These are phyloP conservation scores for Aspergillus egyptiacus DNA, from an alignment of 495 filamentous ascomycete species.

Conservation along the genomic window DNA sequence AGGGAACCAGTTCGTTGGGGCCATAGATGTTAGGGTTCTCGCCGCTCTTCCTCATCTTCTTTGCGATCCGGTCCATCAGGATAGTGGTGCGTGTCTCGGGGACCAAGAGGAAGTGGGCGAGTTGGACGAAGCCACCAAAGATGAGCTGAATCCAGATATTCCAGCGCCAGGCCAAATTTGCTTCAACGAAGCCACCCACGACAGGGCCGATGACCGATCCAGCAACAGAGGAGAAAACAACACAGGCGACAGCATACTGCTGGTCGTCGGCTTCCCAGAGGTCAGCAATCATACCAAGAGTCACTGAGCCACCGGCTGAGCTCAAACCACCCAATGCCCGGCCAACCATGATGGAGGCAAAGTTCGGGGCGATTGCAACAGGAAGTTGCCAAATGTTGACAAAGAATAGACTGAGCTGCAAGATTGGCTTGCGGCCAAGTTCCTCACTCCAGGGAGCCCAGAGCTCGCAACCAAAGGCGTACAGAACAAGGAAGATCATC, in stretches of 20 bases:
- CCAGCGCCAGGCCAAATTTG: conserved; percentile 48
- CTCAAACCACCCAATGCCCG: conserved; percentile 54
- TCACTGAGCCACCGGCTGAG: conserved; percentile 58
- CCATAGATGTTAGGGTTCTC: conserved; percentile 54
- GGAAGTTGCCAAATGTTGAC: conserved; percentile 57
- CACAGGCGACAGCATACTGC: conserved; percentile 55
- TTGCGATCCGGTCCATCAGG: conserved; percentile 56
- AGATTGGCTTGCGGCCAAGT: conserved; percentile 50
- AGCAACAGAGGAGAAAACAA: conserved; percentile 60
- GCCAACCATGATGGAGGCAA: conserved; percentile 49
- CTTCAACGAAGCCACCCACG: conserved; percentile 53
- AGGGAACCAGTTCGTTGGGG: conserved; percentile 55
- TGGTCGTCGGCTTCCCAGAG: conserved; percentile 56
- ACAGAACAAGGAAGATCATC: conserved; percentile 55
- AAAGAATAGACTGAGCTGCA: conserved; percentile 50
- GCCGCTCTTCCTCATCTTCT: conserved; percentile 45
- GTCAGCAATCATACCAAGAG: conserved; percentile 57
- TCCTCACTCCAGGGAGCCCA: conserved; percentile 66
- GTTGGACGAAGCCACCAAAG: conserved; percentile 51
- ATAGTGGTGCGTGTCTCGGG: conserved; percentile 54
- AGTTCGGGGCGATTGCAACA: conserved; percentile 49
- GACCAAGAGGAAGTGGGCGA: conserved; percentile 47
- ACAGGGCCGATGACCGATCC: conserved; percentile 58
- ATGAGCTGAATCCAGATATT: conserved; percentile 56
- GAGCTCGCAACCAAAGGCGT: conserved; percentile 61